Evolutionary conservation across 1,284 basidiomycete genomes (phyloP), one percentile per base, ranked within the genome.

Genomic region (Vanrija sp.): DNA sequence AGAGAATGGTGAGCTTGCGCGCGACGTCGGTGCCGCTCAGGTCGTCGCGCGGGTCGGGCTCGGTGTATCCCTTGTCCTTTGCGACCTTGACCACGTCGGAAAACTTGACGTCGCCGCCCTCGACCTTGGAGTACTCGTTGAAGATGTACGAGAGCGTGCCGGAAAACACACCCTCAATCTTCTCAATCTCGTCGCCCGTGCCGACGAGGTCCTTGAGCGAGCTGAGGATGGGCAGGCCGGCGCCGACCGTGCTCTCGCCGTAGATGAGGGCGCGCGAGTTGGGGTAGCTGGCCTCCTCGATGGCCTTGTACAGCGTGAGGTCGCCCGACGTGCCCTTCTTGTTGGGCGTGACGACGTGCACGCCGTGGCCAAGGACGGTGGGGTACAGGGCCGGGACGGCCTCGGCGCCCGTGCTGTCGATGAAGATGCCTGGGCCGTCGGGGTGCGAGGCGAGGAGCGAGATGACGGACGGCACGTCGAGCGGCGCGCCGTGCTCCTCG

Each of bases 91-190:
- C 94, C 46, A 98, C 86, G 18, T 89, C 86, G 3, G 90, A 94
- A 77, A 98, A 98, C 64, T 77, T 78, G 49, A 73, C 73, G 56
- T 72, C 62, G 20, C 68, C 63, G 37, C 72, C 72, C 53, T 69
- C 69, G 37, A 64, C 63, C 56, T 72, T 75, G 5, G 88, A 91
- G 74, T 93, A 99, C 63, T 93, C 86, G 78, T 98, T 98, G 82
- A 99, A 99, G 77, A 99, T 98, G 79, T 98, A 99, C 71, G 88
- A 91, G 79, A 99, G 85, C 0, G 95, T 99, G 4, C 95, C 95
- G 8, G 88, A 92, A 75, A 77, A 76, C n/a, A 77, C 75, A 31
- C 82, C 82, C 66, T 83, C 81, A 55, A 83, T 79, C 68, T 79
- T 80, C 47, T 73, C 71, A 48, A 83, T 77, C 68, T 90, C 86